These are phyloP conservation scores for Neofusicoccum laricinum DNA, from an alignment of 2,329 filamentous ascomycete genomes.

Conservation along the genomic window DNA sequence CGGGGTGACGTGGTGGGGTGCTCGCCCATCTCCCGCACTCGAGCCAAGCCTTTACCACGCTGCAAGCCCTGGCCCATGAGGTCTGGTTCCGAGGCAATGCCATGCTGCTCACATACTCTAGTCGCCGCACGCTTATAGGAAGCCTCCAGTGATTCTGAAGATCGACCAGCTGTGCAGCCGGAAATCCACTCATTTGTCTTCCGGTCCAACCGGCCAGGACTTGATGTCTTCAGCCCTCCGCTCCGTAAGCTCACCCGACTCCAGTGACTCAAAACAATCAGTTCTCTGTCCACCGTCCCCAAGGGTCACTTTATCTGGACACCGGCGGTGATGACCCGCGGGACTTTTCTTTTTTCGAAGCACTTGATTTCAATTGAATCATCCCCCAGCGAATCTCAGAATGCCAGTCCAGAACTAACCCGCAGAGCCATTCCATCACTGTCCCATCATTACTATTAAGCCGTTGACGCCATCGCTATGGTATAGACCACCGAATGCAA, in stretches of 20 bases:
- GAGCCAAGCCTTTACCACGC: not conserved
- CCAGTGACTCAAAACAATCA: not conserved
- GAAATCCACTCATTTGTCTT: too few species aligned
- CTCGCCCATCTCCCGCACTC: not conserved
- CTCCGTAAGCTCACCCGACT: not conserved
- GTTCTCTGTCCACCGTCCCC: not conserved
- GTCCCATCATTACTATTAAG: constrained; percentile 14
- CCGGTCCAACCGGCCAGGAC: too few species aligned
- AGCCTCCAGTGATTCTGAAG: too few species aligned
- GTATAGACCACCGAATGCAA: constrained; percentile 13
- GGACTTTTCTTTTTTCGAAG: not conserved
- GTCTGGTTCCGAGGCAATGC: too few species aligned
- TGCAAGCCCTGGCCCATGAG: not conserved
- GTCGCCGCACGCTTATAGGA: too few species aligned
- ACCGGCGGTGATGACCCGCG: not conserved
- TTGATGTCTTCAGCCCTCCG: not conserved
- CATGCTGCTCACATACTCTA: too few species aligned
- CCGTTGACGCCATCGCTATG: constrained; percentile 19
- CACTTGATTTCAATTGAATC: not conserved
- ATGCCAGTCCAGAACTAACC: not conserved
- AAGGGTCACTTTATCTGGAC: not conserved
- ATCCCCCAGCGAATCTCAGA: not conserved
- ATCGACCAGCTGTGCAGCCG: too few species aligned
- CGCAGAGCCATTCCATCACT: not conserved
- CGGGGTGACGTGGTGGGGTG: constrained; percentile 16